Conservation (phyloP, 495 filamentous ascomycete species). For the Patellaria atrata region DNA sequence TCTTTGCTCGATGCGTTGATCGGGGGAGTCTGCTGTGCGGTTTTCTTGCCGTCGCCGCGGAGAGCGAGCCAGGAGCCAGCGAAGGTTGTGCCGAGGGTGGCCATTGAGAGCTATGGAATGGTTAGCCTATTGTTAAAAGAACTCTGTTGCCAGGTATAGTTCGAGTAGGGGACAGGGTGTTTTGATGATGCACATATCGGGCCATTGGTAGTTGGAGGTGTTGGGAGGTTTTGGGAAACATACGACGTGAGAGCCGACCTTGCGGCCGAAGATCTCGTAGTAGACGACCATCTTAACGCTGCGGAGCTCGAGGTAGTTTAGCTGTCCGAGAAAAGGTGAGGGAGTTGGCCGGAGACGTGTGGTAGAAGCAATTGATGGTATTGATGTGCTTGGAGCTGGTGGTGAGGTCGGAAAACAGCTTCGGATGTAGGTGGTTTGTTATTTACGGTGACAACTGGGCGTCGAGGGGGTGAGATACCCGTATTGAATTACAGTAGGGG, state of each 20-base stretch:
- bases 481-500: background rate
- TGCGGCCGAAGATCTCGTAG: conserved; percentile 75
- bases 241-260: conserved; percentile 90
- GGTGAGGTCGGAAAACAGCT: conserved; percentile 1
- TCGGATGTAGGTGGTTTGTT: conserved; percentile 2
- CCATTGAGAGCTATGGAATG: conserved; percentile 82
- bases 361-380: conserved; percentile 21
- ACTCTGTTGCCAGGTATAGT: too few species aligned
- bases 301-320: too few species aligned
- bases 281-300: conserved; percentile 65
- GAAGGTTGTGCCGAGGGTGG: conserved; percentile 54
- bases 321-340: too few species aligned
- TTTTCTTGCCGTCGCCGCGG: conserved; percentile 50
- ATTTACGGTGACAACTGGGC: conserved; percentile 5
- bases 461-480: background rate
- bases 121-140: too few species aligned
- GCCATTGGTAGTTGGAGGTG: conserved; percentile 7
- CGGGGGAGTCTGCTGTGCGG: conserved; percentile 47
- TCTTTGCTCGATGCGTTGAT: conserved; percentile 81
- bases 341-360: conserved; percentile 23
- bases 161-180: conserved; percentile 2
- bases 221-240: conserved; percentile 21
- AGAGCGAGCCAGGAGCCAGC: conserved; percentile 38
- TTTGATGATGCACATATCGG: background rate
- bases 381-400: conserved; percentile 3